Evolutionary conservation across 108 stramenopile genomes (phyloP), one percentile per base, ranked within the genome.

Genomic region (Bacterosira constricta): DNA sequence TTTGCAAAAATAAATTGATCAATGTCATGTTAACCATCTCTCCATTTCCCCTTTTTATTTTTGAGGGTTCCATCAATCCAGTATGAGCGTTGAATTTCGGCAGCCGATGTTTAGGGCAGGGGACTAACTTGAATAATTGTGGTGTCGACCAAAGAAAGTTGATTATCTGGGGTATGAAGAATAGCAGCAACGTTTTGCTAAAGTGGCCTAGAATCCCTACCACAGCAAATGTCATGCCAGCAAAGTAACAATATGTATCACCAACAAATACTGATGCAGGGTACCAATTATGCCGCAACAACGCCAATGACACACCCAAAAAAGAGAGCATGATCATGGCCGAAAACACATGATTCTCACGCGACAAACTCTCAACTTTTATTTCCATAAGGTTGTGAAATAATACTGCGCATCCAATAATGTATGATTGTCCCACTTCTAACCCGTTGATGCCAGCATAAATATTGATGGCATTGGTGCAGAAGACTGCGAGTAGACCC

Each of bases 391-490:
- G 60, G 59, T 92, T 95, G 63, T 95, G 94, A 23, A 90, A 52
- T 56, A 95, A 63, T 9, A 99, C 88, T 13, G 86, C 83, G 63
- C 84, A 86, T 42, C 79, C 97, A 57, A 97, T 97, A 11, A 97
- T 85, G 69, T 90, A 90, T 10, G 88, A 84, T 85, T 99, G 99
- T 27, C 99, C 99, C 12, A 88, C 93, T 80, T 99, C 99, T 21
- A 99, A 75, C 0, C 99, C 99, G 71, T 99, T 99, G 61, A 99
- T 97, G 13, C 99, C 99, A 12, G 99, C 99, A 60, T 96, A 97
- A 50, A 99, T 99, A 69, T 99, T 99, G 60, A 99, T 97, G 2
- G 98, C 96, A 74, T 99, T 99, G 30, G 99, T 99, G 82, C 98
- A 98, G 86, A 99, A 99, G 4, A 99, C 97, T 1, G 97, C 96